A percentile compares a stretch with the other conserved stretches of the same genome.
These are phyloP conservation scores for Chaetomiaceae sp. DNA, from an alignment of 2,329 filamentous ascomycete species.

Conservation along the genomic window DNA sequence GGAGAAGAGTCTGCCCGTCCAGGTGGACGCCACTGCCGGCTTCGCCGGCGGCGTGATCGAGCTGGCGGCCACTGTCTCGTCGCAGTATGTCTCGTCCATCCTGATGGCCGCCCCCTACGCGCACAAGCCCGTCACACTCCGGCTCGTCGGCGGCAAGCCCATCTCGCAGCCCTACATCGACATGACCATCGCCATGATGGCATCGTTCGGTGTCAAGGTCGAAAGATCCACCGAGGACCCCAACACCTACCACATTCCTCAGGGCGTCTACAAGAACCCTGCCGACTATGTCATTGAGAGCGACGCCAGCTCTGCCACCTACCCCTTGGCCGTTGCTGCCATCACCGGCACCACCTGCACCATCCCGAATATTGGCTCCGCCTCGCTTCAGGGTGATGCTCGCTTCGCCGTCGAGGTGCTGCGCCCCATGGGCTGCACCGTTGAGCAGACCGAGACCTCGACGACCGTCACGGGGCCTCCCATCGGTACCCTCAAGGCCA, in stretches of 20 bases:
- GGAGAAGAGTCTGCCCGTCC: conserved; percentile 76
- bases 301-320: conserved; percentile 95
- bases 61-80: conserved; percentile 90
- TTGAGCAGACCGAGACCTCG: conserved; percentile 76
- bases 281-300: conserved; percentile 87
- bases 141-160: conserved; percentile 90
- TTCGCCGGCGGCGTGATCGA: conserved; percentile 85
- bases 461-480: conserved; percentile 92
- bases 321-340: conserved; percentile 87
- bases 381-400: conserved; percentile 89
- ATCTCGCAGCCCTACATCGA: conserved; percentile 97
- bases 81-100: conserved; percentile 97
- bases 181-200: conserved; percentile 99
- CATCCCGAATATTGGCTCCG: conserved; percentile 90
- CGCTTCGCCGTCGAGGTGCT: conserved; percentile 89
- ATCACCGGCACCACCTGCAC: conserved; percentile 96
- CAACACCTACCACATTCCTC: conserved; percentile 91
- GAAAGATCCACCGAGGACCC: conserved; percentile 70
- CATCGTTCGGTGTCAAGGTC: conserved; percentile 79
- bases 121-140: conserved; percentile 85
- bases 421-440: conserved; percentile 86
- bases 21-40: conserved; percentile 75
- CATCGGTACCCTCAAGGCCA: conserved; percentile 65
- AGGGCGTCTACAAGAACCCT: conserved; percentile 78
- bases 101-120: conserved; percentile 97